Evolutionary conservation across 169 alveolate species (phyloP).

Genomic region (Perkinsus chesapeaki): DNA sequence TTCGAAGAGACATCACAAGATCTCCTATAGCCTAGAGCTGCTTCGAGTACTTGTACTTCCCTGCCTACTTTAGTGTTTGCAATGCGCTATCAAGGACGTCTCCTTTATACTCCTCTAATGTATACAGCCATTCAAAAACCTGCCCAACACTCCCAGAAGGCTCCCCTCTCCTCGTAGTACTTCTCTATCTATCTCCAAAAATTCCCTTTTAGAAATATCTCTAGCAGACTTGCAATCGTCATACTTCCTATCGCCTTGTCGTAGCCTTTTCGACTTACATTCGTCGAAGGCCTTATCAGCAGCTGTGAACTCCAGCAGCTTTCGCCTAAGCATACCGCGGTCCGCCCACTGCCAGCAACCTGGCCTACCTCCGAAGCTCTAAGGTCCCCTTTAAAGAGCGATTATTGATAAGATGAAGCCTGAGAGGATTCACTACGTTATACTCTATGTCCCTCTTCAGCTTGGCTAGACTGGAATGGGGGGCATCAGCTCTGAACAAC

Average conservation of each 20-base stretch:
- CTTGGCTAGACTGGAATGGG: constrained; percentile 23
- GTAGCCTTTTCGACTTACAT: background rate
- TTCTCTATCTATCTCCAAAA: background rate
- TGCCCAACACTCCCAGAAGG: background rate
- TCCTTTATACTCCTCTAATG: constrained; percentile 24
- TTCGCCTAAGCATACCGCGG: background rate
- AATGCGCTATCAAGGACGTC: constrained; percentile 26
- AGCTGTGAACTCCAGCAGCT: background rate
- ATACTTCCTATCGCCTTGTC: background rate
- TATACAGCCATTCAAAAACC: constrained; percentile 35
- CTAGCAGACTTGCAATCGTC: background rate
- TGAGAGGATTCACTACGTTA: constrained; percentile 23
- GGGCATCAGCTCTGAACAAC: constrained; percentile 22
- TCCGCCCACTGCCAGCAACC: background rate
- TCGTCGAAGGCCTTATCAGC: constrained; percentile 3
- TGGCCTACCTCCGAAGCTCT: constrained; percentile 1
- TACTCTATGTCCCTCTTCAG: constrained; percentile 19
- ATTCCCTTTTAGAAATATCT: background rate
- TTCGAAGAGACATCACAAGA: too few species aligned
- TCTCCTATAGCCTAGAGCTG: constrained; percentile 8
- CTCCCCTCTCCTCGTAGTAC: background rate
- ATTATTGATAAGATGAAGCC: constrained; percentile 20
- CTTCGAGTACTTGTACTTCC: background rate
- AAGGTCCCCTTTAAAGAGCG: background rate
- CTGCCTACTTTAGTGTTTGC: background rate